Conservation (phyloP, 176 grass and related monocot species). For the Miscanthus lutarioriparius region DNA sequence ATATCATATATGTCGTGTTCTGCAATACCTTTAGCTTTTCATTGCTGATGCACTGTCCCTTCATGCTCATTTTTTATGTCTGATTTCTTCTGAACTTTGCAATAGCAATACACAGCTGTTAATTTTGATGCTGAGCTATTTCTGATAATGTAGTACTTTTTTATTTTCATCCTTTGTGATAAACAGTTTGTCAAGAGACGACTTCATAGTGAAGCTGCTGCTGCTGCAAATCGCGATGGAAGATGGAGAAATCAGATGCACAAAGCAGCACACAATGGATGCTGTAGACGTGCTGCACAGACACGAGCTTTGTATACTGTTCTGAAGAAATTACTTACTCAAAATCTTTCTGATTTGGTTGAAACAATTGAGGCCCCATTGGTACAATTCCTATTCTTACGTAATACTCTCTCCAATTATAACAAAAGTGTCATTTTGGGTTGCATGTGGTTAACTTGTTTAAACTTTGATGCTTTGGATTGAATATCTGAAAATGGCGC, state of each 20-base stretch:
- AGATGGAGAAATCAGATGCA: conserved; percentile 97
- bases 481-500: background rate
- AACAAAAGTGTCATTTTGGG: background rate
- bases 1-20: conserved; percentile 19
- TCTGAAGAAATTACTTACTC: conserved; percentile 68
- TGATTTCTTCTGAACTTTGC: background rate
- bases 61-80: background rate
- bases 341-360: conserved; percentile 65
- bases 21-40: background rate
- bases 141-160: background rate
- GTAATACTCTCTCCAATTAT: background rate
- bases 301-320: conserved; percentile 70
- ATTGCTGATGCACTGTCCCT: conserved; percentile 14
- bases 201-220: conserved; percentile 59
- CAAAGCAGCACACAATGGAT: conserved; percentile 93
- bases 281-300: conserved; percentile 80
- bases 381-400: conserved; percentile 49
- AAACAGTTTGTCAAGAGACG: conserved; percentile 81
- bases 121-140: conserved; percentile 16
- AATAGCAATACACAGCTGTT: background rate
- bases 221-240: conserved; percentile 82
- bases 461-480: background rate
- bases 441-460: background rate
- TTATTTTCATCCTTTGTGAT: background rate
- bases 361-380: conserved; percentile 76